Evolutionary conservation across 2,329 filamentous ascomycete species (phyloP), one percentile per base, ranked within the genome.

Genomic region (Aspergillus latus): DNA sequence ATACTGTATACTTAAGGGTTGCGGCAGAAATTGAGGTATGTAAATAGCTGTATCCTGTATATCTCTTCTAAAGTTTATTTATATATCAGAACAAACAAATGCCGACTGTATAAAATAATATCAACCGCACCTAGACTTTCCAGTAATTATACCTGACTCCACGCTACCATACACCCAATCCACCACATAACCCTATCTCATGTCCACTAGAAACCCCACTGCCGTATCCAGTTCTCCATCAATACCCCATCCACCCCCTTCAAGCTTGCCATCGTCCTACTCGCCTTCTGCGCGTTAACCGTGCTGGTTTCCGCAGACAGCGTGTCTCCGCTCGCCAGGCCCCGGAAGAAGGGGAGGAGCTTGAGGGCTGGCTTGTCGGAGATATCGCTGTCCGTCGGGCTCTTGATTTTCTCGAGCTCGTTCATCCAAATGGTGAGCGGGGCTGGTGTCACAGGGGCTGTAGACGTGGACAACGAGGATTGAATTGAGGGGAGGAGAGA

Each of bases 321-420:
- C 3, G 11, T 32, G 3, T 29, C 57, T 0, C 55, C 67, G 1
- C 36, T 54, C 3, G 64, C 63, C 64, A 76, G 67, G 2, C 64
- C 69, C 49, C 68, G 68, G 60, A 81, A 84, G 28, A 79, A 78
- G 44, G 82, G 80, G 0, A 84, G 60, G 44, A 84, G 68, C 70
- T 84, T 84, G 40, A 83, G 62, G 8, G 75, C 80, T 0, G 80
- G 80, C 60, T 82, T 82, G 53, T 65, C 69, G 3, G 71, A 71
- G 0, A 81, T 60, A 7, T 76, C 69, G 2, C 73, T 68, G 11
- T 68, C 72, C 3, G 67, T 67, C 4, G 66, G 63, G 0, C 69
- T 2, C 11, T 37, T 28, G 32, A 30, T 49, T 2, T 6, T 28
- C 11, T 28, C 15, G 1, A 49, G 47, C 13, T 39, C 34, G 5